These are phyloP conservation scores for Rhodomyrtus tomentosa DNA, from an alignment of 345 rosid genomes.

Conservation along the genomic window DNA sequence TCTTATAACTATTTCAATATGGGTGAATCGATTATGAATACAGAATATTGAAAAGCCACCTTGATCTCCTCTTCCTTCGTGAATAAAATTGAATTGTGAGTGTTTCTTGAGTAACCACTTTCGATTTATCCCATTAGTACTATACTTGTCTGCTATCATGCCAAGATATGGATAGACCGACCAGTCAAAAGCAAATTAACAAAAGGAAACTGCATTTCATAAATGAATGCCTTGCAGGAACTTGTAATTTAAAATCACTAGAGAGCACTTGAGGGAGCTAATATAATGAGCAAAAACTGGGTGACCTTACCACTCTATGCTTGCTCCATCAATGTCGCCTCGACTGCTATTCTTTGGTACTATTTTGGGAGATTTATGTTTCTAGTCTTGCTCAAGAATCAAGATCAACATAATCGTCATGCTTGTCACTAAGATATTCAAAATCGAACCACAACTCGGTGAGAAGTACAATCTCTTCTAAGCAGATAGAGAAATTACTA, in stretches of 20 bases:
- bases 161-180: too few relatives aligned
- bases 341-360: neutral
- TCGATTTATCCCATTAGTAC: too few relatives aligned
- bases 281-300: neutral
- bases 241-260: neutral
- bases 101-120: too few relatives aligned
- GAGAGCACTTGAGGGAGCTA: neutral
- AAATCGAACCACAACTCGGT: too few relatives aligned
- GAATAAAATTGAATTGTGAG: too few relatives aligned
- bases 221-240: neutral
- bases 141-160: too few relatives aligned
- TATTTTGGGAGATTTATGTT: neutral
- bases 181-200: neutral
- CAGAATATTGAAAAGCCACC: too few relatives aligned
- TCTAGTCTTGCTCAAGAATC: neutral
- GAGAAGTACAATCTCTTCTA: too few relatives aligned
- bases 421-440: neutral
- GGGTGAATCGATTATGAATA: too few relatives aligned
- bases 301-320: neutral
- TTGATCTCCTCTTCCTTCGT: too few relatives aligned
- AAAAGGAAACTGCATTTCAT: neutral
- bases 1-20: too few relatives aligned
- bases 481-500: too few relatives aligned
- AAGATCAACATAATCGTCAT: neutral
- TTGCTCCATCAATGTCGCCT: neutral